Conservation (phyloP, 2,329 filamentous ascomycete genomes). For the Calonectria ilicicola region DNA sequence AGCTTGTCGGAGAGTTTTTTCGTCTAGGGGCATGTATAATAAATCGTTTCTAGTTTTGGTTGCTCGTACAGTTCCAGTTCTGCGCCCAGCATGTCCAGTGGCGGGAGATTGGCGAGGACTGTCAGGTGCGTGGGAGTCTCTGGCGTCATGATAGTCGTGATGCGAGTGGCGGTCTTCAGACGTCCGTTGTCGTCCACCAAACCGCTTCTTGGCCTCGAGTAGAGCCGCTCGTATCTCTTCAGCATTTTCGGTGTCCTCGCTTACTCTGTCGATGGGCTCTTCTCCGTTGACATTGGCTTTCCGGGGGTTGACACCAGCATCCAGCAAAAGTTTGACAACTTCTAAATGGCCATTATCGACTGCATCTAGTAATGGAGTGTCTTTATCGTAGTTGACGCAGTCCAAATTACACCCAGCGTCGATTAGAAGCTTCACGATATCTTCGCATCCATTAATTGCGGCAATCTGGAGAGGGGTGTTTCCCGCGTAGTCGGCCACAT, state of each 20-base stretch:
- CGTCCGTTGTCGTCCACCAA: slow-evolving; percentile 64
- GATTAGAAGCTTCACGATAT: slow-evolving; percentile 90
- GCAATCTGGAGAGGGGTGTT: slow-evolving; percentile 97
- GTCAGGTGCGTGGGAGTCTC: slow-evolving; percentile 67
- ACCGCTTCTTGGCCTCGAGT: slow-evolving; percentile 68
- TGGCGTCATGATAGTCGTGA: slow-evolving; percentile 59
- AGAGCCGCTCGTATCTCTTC: slow-evolving; percentile 80
- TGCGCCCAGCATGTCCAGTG: slow-evolving; percentile 56
- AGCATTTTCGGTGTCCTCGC: slow-evolving; percentile 80
- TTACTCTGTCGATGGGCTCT: slow-evolving; percentile 88
- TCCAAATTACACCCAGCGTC: slow-evolving; percentile 87
- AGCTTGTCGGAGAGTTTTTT: slow-evolving; percentile 70
- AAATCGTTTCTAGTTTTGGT: slow-evolving; percentile 75
- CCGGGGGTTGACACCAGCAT: slow-evolving; percentile 90
- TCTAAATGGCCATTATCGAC: slow-evolving; percentile 94
- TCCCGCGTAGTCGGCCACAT: slow-evolving; percentile 93
- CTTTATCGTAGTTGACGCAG: slow-evolving; percentile 82
- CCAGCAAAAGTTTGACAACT: slow-evolving; percentile 86
- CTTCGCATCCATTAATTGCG: slow-evolving; percentile 84
- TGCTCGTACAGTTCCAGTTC: slow-evolving; percentile 67
- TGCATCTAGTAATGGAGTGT: slow-evolving; percentile 94
- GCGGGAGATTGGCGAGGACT: slow-evolving; percentile 70
- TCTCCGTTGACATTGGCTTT: slow-evolving; percentile 93
- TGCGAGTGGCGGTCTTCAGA: slow-evolving; percentile 68
- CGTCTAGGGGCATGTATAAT: slow-evolving; percentile 72